Evolutionary conservation across 2,329 filamentous ascomycete genomes (phyloP), one percentile per base, ranked within the genome.

Genomic region (Penicillium thymicola): DNA sequence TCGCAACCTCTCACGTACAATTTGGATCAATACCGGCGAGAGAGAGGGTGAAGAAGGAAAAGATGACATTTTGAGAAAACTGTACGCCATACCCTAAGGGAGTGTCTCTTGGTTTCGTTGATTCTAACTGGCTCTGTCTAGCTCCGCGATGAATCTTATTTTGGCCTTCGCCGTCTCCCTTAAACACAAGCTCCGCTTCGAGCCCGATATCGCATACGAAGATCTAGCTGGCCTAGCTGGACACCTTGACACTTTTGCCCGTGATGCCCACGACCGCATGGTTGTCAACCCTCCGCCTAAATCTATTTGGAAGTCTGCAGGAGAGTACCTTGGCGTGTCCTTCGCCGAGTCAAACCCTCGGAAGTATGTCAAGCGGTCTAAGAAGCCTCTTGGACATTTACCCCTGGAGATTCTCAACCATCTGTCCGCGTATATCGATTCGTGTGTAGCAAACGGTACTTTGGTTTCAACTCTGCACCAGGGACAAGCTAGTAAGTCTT

Each of bases 111-210:
- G 16, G 16, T 18, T 13, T 4, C 36, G 3, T 30, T 9, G 1
- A 34, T 21, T 44, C 60, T 69, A 44, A 70, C 55, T 21, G 13
- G 8, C 4, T 9, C 27, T 5, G 4, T 13, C 11, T 37, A 70
- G 67, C 40, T 86, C 86, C 16, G 85, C 85, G 7, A 83, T 94
- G 72, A 93, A 94, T 70, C 80, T 94, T 7, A 81, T 94, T 60
- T 82, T 90, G 28, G 88, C 89, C 2, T 94, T 89, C 65, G 82
- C 89, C n/a, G 80, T 89, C 18, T 77, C 90, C 2, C 79, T 95
- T 57, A 93, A 93, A 76, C 90, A 94, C 75, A 87, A 86, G 66
- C 82, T 95, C 32, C 89, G 90, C 32, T 93, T 93, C 71, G 90
- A 95, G 70, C 90, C 90, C 1, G 90, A 89, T 65, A 85, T 87